Evolutionary conservation across 768 basidiomycete species (phyloP), one percentile per base, ranked within the genome.

Genomic region (Clavulina sp.): DNA sequence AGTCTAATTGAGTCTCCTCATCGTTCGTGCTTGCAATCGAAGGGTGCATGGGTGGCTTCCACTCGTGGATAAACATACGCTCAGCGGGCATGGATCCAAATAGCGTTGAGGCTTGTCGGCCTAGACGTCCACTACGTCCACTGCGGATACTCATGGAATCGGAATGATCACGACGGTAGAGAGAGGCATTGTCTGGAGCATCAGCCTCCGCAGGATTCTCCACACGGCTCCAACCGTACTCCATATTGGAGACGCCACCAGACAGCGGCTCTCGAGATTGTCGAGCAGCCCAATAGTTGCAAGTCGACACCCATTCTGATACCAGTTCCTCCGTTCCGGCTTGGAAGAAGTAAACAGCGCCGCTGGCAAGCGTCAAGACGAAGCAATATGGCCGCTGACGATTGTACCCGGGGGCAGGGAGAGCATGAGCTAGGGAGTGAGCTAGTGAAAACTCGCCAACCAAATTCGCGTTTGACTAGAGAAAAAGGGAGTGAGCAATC

Each of bases 281-380:
- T 41, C 95, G 73, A 2, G 93, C 95, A 0, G 95, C 87, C 95
- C 95, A 97, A 63, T 99, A 99, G 69, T 97, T 99, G 75, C 93
- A 96, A 0, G 95, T 95, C 36, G 85, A 81, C 4, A 95, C 92
- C 95, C 95, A 97, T 65, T 99, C 95, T 60, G 85, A 84, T 48
- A 95, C 91, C n/a, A 99, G 76, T 58, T 96, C 93, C 60, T 95
- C 93, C 3, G 95, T 99, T 1, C 95, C 95, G 1, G 93, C 89
- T 65, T 99, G 95, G 72, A 95, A 95, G 70, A 96, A 95, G 65
- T 81, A 93, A n/a, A 89, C 84, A 2, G 81, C 87, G 6, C 91
- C 89, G 57, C 78, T 79, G 4, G 92, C 71, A 50, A 92, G 71
- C 1, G 89, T 89, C 46, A 99, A 69, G 7, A 89, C 88, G 80